Conservation (phyloP, 202 grass and related monocot genomes). For the Panicum hallii region DNA sequence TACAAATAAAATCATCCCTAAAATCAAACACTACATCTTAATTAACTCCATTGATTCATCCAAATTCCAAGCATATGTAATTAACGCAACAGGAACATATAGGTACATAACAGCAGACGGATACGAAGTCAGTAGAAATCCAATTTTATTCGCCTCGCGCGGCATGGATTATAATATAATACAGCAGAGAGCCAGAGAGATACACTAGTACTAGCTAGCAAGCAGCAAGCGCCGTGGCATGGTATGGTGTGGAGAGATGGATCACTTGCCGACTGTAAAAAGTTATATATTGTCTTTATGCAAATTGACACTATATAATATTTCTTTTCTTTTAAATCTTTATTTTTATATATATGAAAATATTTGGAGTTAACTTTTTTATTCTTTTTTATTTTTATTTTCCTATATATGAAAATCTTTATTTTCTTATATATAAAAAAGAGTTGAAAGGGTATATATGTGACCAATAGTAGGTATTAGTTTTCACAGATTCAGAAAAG, state of each 20-base stretch:
- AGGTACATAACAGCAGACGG: background rate
- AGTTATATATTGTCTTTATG: no score
- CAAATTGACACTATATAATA: no score
- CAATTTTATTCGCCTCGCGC: background rate
- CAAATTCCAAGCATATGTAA: background rate
- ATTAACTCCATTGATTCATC: background rate
- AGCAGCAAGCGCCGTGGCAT: background rate
- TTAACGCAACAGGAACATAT: background rate
- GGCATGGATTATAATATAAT: background rate
- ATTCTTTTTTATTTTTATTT: no score
- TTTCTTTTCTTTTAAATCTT: no score
- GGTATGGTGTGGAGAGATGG: background rate
- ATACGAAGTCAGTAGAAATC: background rate
- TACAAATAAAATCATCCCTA: no score
- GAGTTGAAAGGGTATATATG: no score
- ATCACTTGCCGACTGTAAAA: conserved; percentile 81
- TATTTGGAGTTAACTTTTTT: no score
- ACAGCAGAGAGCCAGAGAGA: background rate
- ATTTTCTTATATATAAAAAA: no score
- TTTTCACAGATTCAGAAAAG: no score
- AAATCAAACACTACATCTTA: background rate
- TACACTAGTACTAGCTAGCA: background rate
- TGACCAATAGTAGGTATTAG: no score
- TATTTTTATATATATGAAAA: no score
- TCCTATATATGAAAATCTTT: no score